These are phyloP conservation scores for Diaporthe sp. DNA, from an alignment of 2,329 filamentous ascomycete species.

Conservation along the genomic window DNA sequence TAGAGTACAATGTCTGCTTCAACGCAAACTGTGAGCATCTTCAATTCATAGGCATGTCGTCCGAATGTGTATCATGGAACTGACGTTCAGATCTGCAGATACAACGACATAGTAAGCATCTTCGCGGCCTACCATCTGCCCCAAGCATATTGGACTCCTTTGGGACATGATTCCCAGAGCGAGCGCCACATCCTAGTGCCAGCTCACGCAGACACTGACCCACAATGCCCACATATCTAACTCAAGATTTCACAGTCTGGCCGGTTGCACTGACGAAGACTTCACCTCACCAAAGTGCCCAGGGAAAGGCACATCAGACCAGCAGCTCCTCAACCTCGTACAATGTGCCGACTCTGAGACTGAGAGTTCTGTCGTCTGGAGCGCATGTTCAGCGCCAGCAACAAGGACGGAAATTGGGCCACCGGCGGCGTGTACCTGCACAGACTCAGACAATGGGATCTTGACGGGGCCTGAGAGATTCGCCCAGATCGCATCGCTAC, in stretches of 20 bases:
- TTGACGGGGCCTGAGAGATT: not conserved
- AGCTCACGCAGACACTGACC: no score
- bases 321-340: slow-evolving; percentile 28
- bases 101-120: slow-evolving; percentile 9
- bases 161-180: no score
- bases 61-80: not conserved
- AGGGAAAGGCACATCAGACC: not conserved
- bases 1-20: slow-evolving; percentile 25
- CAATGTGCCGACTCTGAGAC: slow-evolving; percentile 15
- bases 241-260: not conserved
- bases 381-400: not conserved
- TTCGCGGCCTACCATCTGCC: not conserved
- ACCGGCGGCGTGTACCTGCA: slow-evolving; percentile 19
- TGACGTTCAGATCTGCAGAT: not conserved
- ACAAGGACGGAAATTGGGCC: slow-evolving; percentile 22
- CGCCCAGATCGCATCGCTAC: slow-evolving; percentile 6
- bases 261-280: slow-evolving; percentile 24
- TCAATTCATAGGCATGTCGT: not conserved
- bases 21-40: slow-evolving; percentile 14
- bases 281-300: slow-evolving; percentile 20
- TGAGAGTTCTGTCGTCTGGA: slow-evolving; percentile 16
- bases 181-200: no score
- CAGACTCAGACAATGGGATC: not conserved
- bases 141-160: not conserved
- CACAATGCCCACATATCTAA: not conserved